Conservation (phyloP, 2,329 filamentous ascomycete species). For the Alternaria infectoria region DNA sequence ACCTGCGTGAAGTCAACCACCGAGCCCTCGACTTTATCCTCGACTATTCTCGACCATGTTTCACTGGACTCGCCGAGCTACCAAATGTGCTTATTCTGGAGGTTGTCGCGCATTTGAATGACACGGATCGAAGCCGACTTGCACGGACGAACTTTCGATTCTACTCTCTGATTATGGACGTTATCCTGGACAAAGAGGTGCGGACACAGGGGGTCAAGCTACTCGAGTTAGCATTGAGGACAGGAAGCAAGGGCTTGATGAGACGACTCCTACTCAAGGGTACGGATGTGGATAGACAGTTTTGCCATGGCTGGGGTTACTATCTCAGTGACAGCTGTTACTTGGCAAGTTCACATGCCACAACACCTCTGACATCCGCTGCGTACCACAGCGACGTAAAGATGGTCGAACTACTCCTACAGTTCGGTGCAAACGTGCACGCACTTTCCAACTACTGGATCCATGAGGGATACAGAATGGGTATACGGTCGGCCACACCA, state of each 20-base stretch:
- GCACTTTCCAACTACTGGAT: neutral
- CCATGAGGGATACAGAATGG: neutral
- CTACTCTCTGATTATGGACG: neutral
- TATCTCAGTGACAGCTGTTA: neutral
- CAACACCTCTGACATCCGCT: neutral
- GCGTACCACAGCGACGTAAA: neutral
- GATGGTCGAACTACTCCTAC: neutral
- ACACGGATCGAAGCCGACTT: neutral
- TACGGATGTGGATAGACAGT: too few species aligned
- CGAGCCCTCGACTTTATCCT: neutral
- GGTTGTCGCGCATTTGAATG: neutral
- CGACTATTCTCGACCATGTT: neutral
- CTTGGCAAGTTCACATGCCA: neutral
- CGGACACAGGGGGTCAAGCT: neutral
- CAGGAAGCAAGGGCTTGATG: neutral
- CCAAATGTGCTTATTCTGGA: neutral
- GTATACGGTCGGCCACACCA: neutral
- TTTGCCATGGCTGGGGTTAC: neutral
- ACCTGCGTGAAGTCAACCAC: neutral
- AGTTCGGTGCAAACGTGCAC: neutral
- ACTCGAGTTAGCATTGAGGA: neutral
- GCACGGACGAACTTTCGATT: neutral
- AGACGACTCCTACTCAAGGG: neutral
- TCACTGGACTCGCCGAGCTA: neutral
- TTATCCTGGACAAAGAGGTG: neutral